Base-by-base conservation (phyloP, 2,329 filamentous ascomycete genomes). In the Leptographium wingfieldii region DNA sequence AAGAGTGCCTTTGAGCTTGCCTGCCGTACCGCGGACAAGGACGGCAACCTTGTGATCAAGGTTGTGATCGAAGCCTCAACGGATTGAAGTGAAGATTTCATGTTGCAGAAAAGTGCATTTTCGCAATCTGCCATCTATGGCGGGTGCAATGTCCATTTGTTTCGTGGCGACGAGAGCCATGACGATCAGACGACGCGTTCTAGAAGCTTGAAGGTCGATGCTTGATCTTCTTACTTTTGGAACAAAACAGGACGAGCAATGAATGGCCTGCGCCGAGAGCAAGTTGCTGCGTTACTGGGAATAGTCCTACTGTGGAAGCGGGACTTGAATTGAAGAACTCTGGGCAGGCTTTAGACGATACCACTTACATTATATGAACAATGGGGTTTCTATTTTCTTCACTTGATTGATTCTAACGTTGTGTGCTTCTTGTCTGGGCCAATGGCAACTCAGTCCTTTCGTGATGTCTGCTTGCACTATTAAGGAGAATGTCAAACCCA, bases 11-110 rank as follows among this genome's bases (percentile, higher is more conserved):
- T 90, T 68, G 83, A 87, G 66, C 79, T 90, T 68, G 87, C 87
- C 2, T 80, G 82, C 16, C 81, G 82, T 67, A 88, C 85, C 0
- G 78, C 80, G 46, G 87, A 90, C 66, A 81, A 83, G 38, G 74
- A 84, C 1, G 86, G 86, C 0, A 85, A 83, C 22, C 71, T 90
- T 58, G 85, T 90, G 19, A 72, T 90, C 63, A 90, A 90, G 74
- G 86, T 90, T 49, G 80, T 89, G 49, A 82, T 84, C 63, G 80
- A 71, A 70, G 49, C 16, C 5, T 60, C 48, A 19, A 33, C 49
- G 14, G 29, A 48, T 35, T 58, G 53, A 31, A 25, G 52, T 46
- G 57, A 46, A 11, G 48, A 10, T 7, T 46, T 46, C 19, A 9
- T 46, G 16, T n/a, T 46, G 1, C 25, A 7, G 14, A 51, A 48